Evolutionary conservation across 2,329 filamentous ascomycete species (phyloP), one percentile per base, ranked within the genome.

Genomic region (Trichoderma aggressivum): DNA sequence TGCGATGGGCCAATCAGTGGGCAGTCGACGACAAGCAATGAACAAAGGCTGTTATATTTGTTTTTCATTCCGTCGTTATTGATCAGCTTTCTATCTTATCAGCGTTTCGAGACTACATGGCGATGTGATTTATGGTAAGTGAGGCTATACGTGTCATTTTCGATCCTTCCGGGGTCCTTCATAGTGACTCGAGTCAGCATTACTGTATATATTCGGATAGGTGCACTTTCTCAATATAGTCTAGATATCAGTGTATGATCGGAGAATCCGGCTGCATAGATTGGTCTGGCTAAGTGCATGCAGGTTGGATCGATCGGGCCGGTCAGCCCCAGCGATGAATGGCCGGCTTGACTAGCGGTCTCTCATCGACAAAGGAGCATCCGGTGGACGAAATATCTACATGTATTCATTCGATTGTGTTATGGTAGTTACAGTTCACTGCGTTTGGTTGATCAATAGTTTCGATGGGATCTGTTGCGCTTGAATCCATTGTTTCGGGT

Each of bases 291-390:
- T 50, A 50, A 24, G n/a, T 14, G 24, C n/a, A 50, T 12, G 11
- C n/a, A 50, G n/a, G n/a, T 24, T 50, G n/a, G n/a, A 21, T 50
- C 47, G 47, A 50, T 50, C n/a, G n/a, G 47, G 47, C n/a, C 47
- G 47, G 47, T 12, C n/a, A 50, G n/a, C 47, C 5, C 24, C 47
- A 12, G 24, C 21, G 47, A 6, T 50, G 47, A 50, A 21, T 24
- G 47, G 47, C 47, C n/a, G 21, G n/a, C 47, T 24, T 50, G 1
- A 5, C 47, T 11, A 7, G n/a, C 47, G 24, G 21, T 12, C 3
- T 5, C n/a, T 12, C 10, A 21, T 14, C 2, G 47, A 5, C 3
- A 24, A 50, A 50, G n/a, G 10, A 24, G n/a, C 47, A 21, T 21
- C 11, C 47, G n/a, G 21, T 12, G 47, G n/a, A 50, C n/a, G 8